Base-by-base conservation (phyloP, 352 stramenopile species). In the Pythium angustatum region DNA sequence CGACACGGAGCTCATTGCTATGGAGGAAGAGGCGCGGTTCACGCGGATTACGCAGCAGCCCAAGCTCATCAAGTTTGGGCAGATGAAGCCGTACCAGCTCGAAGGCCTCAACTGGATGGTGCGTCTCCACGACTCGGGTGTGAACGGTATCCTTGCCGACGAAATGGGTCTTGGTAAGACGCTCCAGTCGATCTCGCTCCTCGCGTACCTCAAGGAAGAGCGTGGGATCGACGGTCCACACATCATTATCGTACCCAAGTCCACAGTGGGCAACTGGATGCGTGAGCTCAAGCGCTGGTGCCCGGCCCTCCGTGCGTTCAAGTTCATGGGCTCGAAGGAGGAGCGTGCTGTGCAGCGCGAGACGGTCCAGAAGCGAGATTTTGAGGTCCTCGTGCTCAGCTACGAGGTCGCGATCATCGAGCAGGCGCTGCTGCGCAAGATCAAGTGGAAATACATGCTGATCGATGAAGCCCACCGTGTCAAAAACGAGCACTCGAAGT, bases 231-330 rank as follows among this genome's bases (percentile, higher is more conserved):
- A 97, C 65, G 97, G 97, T 5, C 97, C 97, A 5, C 98, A 99
- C 73, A 90, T 99, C n/a, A 96, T 99, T 56, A 97, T 99, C 38
- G 97, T 98, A 9, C 98, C 98, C 3, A 97, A 99, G 53, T 98
- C 97, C 5, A 99, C 98, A 24, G 87, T 99, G 11, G 95, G 96
- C 40, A 99, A 99, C 75, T 99, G 98, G 98, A 97, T 99, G 93
- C 91, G 94, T 62, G 98, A 99, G 75, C 89, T 99, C 49, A 88
- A 98, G 79, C 91, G 97, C 58, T 99, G 97, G 96, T 92, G 97
- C 45, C 97, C 97, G 2, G 85, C 74, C 21, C 92, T 98, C 64
- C 87, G 89, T 15, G 94, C 97, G 7, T 83, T 98, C 60, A 94
- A 98, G 63, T 99, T 99, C 63, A 98, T 99, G 87, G 97, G 97